phyloP scores from a whole-genome alignment of 2,329 filamentous ascomycete species.

The Xylaria sp. region DNA sequence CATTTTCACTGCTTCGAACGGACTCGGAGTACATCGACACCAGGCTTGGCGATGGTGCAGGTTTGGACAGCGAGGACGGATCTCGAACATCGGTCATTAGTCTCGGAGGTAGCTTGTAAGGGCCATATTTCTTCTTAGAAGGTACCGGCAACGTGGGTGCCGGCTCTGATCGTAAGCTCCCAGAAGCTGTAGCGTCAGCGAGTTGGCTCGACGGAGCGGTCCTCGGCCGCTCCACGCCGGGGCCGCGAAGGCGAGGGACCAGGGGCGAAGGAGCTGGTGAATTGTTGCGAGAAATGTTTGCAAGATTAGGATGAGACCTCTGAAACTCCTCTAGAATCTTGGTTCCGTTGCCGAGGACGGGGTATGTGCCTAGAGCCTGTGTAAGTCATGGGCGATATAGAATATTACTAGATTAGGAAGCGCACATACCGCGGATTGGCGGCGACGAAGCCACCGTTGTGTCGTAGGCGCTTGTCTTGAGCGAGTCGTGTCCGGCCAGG shows the following conservation, averaged over 20 bases:
- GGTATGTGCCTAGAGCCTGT: constrained; percentile 52
- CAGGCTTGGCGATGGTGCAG: constrained; percentile 41
- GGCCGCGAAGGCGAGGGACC: constrained; percentile 48
- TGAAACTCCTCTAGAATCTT: constrained; percentile 53
- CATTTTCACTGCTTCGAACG: constrained; percentile 47
- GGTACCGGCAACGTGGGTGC: constrained; percentile 29
- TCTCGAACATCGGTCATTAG: constrained; percentile 31
- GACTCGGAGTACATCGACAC: constrained; percentile 49
- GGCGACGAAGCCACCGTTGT: constrained; percentile 51
- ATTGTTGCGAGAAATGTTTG: constrained; percentile 41
- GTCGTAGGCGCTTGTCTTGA: constrained; percentile 55
- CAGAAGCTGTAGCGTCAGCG: constrained; percentile 34
- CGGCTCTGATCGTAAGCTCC: constrained; percentile 30
- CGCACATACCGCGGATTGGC: constrained; percentile 52
- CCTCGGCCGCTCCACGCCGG: constrained; percentile 50
- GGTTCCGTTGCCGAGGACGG: constrained; percentile 56
- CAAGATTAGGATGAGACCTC: constrained; percentile 49
- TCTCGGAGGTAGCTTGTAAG: constrained; percentile 46
- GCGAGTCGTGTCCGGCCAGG: constrained; percentile 34
- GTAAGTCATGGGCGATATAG: constrained; percentile 39
- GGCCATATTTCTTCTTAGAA: constrained; percentile 44
- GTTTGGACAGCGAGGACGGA: constrained; percentile 31
- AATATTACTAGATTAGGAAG: constrained; percentile 38
- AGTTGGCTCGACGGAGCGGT: constrained; percentile 49
- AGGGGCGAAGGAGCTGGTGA: constrained; percentile 47